These are phyloP conservation scores for Populus alba DNA, from an alignment of 345 rosid species.

Conservation along the genomic window DNA sequence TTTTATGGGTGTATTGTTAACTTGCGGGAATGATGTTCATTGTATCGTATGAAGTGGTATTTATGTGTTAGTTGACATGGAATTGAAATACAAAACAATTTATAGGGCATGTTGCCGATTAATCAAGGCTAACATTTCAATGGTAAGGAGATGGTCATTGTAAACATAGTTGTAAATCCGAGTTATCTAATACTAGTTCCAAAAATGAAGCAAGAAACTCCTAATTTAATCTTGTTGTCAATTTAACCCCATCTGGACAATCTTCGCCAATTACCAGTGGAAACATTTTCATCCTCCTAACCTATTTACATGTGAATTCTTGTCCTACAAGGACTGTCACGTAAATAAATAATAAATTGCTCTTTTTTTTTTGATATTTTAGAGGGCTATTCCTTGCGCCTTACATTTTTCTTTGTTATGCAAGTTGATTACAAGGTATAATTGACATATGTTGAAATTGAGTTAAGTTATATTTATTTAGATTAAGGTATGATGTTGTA, in stretches of 20 bases:
- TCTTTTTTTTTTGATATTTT: neutral
- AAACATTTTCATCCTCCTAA: neutral
- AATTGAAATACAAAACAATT: neutral
- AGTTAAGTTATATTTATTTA: no score
- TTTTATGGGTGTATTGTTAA: neutral
- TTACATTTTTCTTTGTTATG: neutral
- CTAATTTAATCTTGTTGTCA: neutral
- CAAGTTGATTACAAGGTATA: neutral
- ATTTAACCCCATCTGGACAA: neutral
- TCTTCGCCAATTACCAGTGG: neutral
- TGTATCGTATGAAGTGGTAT: neutral
- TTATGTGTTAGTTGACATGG: neutral
- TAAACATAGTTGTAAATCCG: neutral
- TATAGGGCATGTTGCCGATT: neutral
- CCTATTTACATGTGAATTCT: neutral
- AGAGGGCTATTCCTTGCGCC: neutral
- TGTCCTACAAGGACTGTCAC: neutral
- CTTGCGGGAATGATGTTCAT: neutral
- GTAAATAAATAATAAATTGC: neutral
- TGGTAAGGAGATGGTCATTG: neutral
- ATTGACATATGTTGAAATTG: neutral
- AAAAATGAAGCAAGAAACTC: neutral
- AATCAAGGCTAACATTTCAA: neutral
- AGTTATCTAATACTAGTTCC: neutral
- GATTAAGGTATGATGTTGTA: neutral